Evolutionary conservation across 495 filamentous ascomycete species (phyloP).

Genomic region (Neurospora sp.): DNA sequence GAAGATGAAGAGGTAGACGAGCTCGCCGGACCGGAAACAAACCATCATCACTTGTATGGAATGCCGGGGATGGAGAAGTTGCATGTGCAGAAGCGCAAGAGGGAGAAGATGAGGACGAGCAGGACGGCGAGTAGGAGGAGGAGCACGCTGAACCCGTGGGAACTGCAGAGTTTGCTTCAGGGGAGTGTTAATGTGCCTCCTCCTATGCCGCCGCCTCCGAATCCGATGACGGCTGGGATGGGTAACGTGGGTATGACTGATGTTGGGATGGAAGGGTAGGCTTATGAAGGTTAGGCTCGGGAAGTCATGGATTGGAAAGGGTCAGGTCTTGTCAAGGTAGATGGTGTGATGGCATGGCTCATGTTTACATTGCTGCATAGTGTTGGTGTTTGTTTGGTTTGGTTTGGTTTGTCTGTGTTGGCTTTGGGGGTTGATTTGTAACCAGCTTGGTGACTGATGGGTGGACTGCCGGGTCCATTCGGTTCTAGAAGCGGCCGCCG

Average conservation of each 20-base stretch:
- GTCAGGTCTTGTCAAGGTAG: background rate
- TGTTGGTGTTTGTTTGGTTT: background rate
- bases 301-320: background rate
- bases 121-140: slow-evolving; percentile 45
- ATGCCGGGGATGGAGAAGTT: background rate
- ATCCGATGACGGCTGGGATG: background rate
- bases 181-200: slow-evolving; percentile 4
- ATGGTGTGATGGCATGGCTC: background rate
- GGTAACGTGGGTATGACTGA: background rate
- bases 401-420: background rate
- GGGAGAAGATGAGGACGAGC: slow-evolving; percentile 31
- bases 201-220: background rate
- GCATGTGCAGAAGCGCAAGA: slow-evolving; percentile 30
- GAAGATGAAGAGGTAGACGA: slow-evolving; percentile 15
- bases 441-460: background rate
- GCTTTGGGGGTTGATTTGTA: background rate
- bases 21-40: slow-evolving; percentile 8
- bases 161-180: slow-evolving; percentile 44
- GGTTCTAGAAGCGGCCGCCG: background rate
- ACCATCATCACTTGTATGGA: background rate
- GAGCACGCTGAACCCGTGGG: slow-evolving; percentile 64
- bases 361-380: background rate
- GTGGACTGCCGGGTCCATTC: background rate
- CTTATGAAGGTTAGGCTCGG: background rate
- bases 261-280: background rate